Base-by-base conservation (phyloP, 257 asterid genomes). In the Plantago elongata region DNA sequence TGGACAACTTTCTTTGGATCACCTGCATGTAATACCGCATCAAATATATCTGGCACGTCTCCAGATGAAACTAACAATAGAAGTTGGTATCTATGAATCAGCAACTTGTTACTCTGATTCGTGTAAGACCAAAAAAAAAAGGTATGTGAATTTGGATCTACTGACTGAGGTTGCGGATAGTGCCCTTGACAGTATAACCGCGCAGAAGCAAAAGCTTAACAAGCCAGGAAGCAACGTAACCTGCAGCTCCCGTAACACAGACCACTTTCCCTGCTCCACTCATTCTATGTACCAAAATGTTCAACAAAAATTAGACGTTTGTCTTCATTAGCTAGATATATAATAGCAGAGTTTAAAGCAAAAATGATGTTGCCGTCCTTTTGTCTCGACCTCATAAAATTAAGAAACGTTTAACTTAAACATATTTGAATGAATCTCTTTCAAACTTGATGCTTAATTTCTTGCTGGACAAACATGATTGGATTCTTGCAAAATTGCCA, bases 231-330 rank as follows among this genome's bases (percentile, higher is more conserved):
- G 58, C 58, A 9, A 52, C 58, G 40, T 52, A 52, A 14, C 58
- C 58, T 1, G 58, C 22, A 22, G 58, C 58, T 52, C 58, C 58
- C 17, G 58, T 52, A 52, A 52, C 58, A n/a, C 58, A 52, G 11
- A 52, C 58, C 7, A 52, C 40, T 22, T 52, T 52, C 38, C 40
- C 58, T 52, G 58, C 2, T 22, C 15, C 58, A 52, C 40, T 52
- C 58, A 52, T 52, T 52, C 15, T 11, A 13, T 1, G 47, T 48
- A 62, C 40, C 8, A 34, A 34, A 34, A 34, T 34, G 0, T 22
- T 22, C 27, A 22, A 22, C 27, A 1, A 22, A 22, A 22, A 22
- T 2, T 22, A 22, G 27, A 1, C 27, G 2, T 22, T 22, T 2
- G 27, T 22, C 27, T 22, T 22, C 2, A 22, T 22, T 22, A 22